phyloP scores from a whole-genome alignment of 768 basidiomycete species.

The Boletus vinaceobasis region DNA sequence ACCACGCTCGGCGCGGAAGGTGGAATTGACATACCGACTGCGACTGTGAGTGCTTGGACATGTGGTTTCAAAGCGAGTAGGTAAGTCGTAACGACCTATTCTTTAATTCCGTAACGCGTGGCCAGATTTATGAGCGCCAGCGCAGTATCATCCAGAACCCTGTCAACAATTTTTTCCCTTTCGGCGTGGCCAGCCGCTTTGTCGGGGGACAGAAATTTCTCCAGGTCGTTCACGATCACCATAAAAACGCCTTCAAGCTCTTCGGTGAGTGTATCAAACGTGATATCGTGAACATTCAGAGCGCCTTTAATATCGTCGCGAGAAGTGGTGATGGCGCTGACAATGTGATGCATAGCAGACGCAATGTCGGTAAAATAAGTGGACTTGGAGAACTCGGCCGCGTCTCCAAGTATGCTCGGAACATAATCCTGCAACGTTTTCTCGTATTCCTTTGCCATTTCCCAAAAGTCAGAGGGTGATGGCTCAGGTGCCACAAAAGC shows the following conservation, averaged over 20 bases:
- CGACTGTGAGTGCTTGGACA: conserved; percentile 2
- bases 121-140: conserved; percentile 2
- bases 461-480: conserved; percentile 11
- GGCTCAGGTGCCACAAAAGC: not conserved
- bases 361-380: conserved; percentile 3
- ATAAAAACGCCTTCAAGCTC: conserved; percentile 15
- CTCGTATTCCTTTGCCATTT: conserved; percentile 2
- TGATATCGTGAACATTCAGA: conserved; percentile 4
- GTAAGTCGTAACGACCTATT: conserved; percentile 1
- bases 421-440: not conserved
- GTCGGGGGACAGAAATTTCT: not conserved
- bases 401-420: conserved; percentile 3
- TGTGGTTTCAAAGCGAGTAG: conserved; percentile 3
- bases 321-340: conserved; percentile 10
- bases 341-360: conserved; percentile 6
- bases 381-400: not conserved
- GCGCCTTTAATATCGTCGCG: conserved; percentile 6
- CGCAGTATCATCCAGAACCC: conserved; percentile 1
- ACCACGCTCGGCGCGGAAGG: too few relatives aligned
- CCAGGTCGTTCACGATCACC: not conserved
- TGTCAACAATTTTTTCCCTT: conserved; percentile 4
- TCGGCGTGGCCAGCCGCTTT: conserved; percentile 3
- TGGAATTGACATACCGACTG: conserved; percentile 8
- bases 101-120: conserved; percentile 2
- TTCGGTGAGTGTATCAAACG: conserved; percentile 1